These are phyloP conservation scores for Nakazawaea sp. DNA, from an alignment of 805 yeast genomes.

Conservation along the genomic window DNA sequence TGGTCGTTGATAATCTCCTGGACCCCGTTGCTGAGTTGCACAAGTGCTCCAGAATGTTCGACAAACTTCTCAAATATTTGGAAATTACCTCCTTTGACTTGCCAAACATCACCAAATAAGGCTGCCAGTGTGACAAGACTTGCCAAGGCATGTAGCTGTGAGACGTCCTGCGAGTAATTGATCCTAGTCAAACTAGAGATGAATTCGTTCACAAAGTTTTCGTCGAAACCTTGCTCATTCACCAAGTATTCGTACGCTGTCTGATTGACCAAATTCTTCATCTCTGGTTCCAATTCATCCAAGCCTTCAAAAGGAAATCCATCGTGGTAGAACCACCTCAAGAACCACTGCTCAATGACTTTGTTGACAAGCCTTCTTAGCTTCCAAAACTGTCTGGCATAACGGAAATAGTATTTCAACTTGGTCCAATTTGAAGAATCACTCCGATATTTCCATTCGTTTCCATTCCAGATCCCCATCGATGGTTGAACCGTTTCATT, in stretches of 20 bases:
- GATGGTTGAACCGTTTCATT: conserved; percentile 9
- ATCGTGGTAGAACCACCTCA: conserved; percentile 20
- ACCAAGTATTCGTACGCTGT: conserved; percentile 21
- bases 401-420: conserved; percentile 20
- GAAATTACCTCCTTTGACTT: conserved; percentile 38
- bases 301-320: conserved; percentile 31
- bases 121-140: conserved; percentile 33
- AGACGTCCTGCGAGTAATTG: conserved; percentile 34
- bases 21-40: conserved; percentile 26
- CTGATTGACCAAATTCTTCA: conserved; percentile 21
- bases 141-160: conserved; percentile 36
- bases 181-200: conserved; percentile 35
- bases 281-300: conserved; percentile 12
- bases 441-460: conserved; percentile 15
- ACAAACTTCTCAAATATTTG: conserved; percentile 33
- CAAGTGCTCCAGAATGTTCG: conserved; percentile 25
- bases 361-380: conserved; percentile 14
- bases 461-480: conserved; percentile 32
- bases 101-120: conserved; percentile 17
- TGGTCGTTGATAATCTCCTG: conserved; percentile 11
- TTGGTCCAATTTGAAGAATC: conserved; percentile 1
- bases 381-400: conserved; percentile 23
- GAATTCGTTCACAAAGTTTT: conserved; percentile 19
- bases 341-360: conserved; percentile 21
- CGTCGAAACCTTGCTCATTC: neutral